Percentiles rank a stretch among this genome's conserved stretches.
phyloP scores from a whole-genome alignment of 2,329 filamentous ascomycete genomes.

The Epichloe sibirici region DNA sequence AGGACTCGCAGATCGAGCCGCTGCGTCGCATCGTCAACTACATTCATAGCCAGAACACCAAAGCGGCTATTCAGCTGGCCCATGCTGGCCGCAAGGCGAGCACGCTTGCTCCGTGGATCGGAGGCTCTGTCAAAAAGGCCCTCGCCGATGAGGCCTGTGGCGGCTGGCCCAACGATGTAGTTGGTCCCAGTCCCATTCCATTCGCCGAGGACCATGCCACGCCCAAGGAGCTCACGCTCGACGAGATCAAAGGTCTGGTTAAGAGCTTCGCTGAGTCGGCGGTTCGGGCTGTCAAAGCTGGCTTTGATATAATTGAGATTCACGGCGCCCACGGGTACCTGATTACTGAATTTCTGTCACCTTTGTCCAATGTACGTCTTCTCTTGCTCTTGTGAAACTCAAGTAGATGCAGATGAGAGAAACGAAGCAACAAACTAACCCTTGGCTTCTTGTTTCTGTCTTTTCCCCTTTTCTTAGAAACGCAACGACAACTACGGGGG shows the following conservation, averaged over 20 bases:
- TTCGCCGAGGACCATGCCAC: slow-evolving; percentile 43
- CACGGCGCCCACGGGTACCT: slow-evolving; percentile 46
- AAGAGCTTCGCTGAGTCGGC: slow-evolving; percentile 40
- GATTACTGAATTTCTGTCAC: slow-evolving; percentile 43
- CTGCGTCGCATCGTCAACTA: slow-evolving; percentile 63
- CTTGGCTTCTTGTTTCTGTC: no score
- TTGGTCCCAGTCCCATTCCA: slow-evolving; percentile 37
- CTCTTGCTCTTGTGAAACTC: no score
- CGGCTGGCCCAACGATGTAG: slow-evolving; percentile 46
- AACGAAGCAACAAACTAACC: no score
- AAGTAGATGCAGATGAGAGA: no score
- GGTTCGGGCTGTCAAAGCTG: slow-evolving; percentile 44
- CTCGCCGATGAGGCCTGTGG: slow-evolving; percentile 39
- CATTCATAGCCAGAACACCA: slow-evolving; percentile 64
- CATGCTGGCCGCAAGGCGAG: slow-evolving; percentile 66
- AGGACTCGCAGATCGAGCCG: slow-evolving; percentile 66
- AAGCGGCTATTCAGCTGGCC: slow-evolving; percentile 67
- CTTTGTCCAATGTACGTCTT: slow-evolving; percentile 5
- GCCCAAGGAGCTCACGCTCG: slow-evolving; percentile 49
- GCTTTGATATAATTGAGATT: slow-evolving; percentile 27
- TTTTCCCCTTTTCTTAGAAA: slow-evolving; percentile 5
- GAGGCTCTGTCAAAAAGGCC: slow-evolving; percentile 17
- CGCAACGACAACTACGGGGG: slow-evolving; percentile 39
- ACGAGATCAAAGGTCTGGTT: slow-evolving; percentile 52
- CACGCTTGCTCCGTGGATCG: slow-evolving; percentile 52